phyloP scores from a whole-genome alignment of 768 basidiomycete species.

The Suillus bovinus region DNA sequence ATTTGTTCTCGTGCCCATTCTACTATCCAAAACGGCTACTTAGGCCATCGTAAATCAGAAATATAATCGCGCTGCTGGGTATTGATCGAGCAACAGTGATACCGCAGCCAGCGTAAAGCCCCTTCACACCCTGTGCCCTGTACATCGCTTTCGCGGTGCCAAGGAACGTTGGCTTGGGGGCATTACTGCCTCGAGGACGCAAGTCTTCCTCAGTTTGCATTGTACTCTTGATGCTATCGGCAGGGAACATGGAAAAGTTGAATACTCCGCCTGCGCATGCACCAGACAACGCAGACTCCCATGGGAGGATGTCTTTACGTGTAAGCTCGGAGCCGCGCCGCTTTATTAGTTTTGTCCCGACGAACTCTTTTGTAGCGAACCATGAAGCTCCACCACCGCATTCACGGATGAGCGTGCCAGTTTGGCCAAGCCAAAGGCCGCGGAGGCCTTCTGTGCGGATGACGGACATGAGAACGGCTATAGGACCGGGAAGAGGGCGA shows the following conservation, averaged over 20 bases:
- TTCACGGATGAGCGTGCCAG: conserved; percentile 90
- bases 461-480: conserved; percentile 63
- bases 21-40: conserved; percentile 48
- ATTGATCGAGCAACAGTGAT: conserved; percentile 85
- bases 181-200: conserved; percentile 46
- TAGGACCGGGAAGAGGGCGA: conserved; percentile 64
- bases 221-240: conserved; percentile 91
- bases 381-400: conserved; percentile 89
- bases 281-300: conserved; percentile 85
- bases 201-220: conserved; percentile 95
- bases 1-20: neutral
- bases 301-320: conserved; percentile 57
- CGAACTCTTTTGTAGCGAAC: conserved; percentile 87
- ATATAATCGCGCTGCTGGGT: conserved; percentile 91
- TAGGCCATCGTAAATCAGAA: conserved; percentile 87
- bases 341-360: conserved; percentile 59
- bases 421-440: conserved; percentile 97
- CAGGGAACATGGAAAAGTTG: conserved; percentile 90
- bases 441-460: conserved; percentile 68
- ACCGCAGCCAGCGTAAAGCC: conserved; percentile 91
- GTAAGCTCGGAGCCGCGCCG: conserved; percentile 39
- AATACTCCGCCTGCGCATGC: conserved; percentile 85
- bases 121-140: conserved; percentile 69
- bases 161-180: conserved; percentile 44
- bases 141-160: conserved; percentile 73